phyloP scores from a whole-genome alignment of 2,329 filamentous ascomycete species.

The Scedosporium aurantiacum region DNA sequence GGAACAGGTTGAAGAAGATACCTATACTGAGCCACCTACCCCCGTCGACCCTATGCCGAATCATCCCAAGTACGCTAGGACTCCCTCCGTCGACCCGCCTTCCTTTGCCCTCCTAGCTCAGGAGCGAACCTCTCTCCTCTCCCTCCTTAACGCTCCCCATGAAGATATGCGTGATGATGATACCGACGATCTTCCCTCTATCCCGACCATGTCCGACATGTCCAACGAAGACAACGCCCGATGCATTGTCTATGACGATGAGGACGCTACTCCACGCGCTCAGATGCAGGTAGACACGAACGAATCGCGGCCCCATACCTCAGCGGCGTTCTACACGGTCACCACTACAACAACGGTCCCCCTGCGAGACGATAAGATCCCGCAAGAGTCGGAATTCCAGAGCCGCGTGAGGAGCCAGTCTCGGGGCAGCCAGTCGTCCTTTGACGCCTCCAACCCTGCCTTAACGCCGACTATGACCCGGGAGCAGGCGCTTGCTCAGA shows the following conservation, averaged over 20 bases:
- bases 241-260: constrained; percentile 6
- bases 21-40: constrained; percentile 20
- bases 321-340: constrained; percentile 33
- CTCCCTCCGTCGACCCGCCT: constrained; percentile 52
- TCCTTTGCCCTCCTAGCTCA: constrained; percentile 43
- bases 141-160: constrained; percentile 47
- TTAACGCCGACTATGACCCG: constrained; percentile 57
- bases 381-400: constrained; percentile 28
- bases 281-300: constrained; percentile 13
- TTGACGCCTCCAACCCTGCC: constrained; percentile 46
- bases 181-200: constrained; percentile 22
- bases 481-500: constrained; percentile 65
- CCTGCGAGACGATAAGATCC: constrained; percentile 31
- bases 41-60: constrained; percentile 21
- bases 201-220: constrained; percentile 31
- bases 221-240: constrained; percentile 9
- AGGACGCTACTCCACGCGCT: constrained; percentile 8
- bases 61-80: constrained; percentile 39
- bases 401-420: constrained; percentile 13
- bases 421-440: constrained; percentile 21
- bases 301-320: constrained; percentile 32
- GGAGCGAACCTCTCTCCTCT: constrained; percentile 47
- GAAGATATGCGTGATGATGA: constrained; percentile 17
- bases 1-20: constrained; percentile 18
- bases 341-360: constrained; percentile 42